Evolutionary conservation across 2,329 filamentous ascomycete genomes (phyloP), one percentile per base, ranked within the genome.

Genomic region (Sordariomycetes sp.): DNA sequence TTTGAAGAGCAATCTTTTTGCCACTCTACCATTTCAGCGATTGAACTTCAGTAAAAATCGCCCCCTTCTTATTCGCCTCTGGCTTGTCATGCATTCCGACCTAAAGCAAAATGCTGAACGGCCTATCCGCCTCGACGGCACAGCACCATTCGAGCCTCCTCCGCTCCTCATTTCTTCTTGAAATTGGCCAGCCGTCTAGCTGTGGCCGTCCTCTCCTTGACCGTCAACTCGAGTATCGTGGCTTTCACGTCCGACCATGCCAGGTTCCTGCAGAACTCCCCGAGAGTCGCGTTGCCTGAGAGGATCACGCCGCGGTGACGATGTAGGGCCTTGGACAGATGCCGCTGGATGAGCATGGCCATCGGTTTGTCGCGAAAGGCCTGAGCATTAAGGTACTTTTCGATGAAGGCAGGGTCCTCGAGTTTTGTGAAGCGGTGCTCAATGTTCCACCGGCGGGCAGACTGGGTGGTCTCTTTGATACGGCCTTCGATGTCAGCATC

Each of bases 371-470:
- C 58, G 16, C 58, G 48, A 34, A 54, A 53, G 2, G 49, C 51
- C 35, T 61, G 58, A 35, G 59, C 54, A 34, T 42, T 48, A 32
- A 61, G 48, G 34, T 61, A 61, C 16, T 43, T 47, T 12, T 40
- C 39, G 18, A 46, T 44, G 32, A 60, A 61, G 8, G 39, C 35
- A 12, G 43, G 44, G 21, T 60, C 57, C n/a, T 39, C 21, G 26
- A 50, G 40, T 18, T 26, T 30, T 3, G 55, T 59, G 6, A 42
- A 49, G 34, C 60, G 60, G 44, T 57, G 54, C 20, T 60, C 57
- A 19, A 46, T 46, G 39, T 61, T 56, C 58, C 58, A 61, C 25
- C 57, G 54, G 27, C 54, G 51, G 9, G 58, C 61, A 0, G 58
- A 61, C 33, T 43, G 44, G 37, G 61, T 48, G 14, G 54, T 39